phyloP scores from a whole-genome alignment of 2,329 filamentous ascomycete genomes.

The Pezicula neosporulosa region DNA sequence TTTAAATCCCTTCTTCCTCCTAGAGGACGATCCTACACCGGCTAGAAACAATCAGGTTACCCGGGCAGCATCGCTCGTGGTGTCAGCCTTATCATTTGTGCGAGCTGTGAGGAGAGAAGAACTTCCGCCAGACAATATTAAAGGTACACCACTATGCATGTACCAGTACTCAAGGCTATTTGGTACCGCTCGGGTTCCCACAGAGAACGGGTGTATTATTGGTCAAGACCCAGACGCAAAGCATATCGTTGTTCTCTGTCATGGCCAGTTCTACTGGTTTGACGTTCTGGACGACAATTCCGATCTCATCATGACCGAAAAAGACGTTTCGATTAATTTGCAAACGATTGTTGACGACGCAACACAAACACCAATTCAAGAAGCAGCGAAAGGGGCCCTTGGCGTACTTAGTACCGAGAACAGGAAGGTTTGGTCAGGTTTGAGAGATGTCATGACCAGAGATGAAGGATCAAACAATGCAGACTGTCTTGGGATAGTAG shows the following conservation, averaged over 20 bases:
- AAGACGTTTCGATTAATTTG: slow-evolving; percentile 86
- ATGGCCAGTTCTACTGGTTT: slow-evolving; percentile 98
- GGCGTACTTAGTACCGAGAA: slow-evolving; percentile 96
- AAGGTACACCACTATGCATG: slow-evolving; percentile 88
- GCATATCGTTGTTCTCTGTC: slow-evolving; percentile 89
- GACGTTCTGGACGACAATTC: slow-evolving; percentile 93
- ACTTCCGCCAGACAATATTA: slow-evolving; percentile 81
- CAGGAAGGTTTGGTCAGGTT: slow-evolving; percentile 89
- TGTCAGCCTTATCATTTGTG: slow-evolving; percentile 89
- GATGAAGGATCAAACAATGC: slow-evolving; percentile 91
- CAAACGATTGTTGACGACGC: slow-evolving; percentile 92
- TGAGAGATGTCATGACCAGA: slow-evolving; percentile 82
- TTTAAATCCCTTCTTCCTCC: slow-evolving; percentile 93
- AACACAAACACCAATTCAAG: slow-evolving; percentile 81
- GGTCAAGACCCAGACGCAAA: slow-evolving; percentile 91
- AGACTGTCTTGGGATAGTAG: slow-evolving; percentile 92
- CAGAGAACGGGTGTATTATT: slow-evolving; percentile 91
- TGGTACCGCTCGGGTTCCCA: slow-evolving; percentile 90
- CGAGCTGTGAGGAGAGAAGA: slow-evolving; percentile 91
- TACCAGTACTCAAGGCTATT: slow-evolving; percentile 96
- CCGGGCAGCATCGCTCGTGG: slow-evolving; percentile 83
- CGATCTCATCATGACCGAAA: slow-evolving; percentile 95
- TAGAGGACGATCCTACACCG: slow-evolving; percentile 96
- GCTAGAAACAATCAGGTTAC: slow-evolving; percentile 96
- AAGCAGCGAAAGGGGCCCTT: slow-evolving; percentile 90